Evolutionary conservation across 768 basidiomycete species (phyloP), one percentile per base, ranked within the genome.

Genomic region (Sistotremastrum suecicum): DNA sequence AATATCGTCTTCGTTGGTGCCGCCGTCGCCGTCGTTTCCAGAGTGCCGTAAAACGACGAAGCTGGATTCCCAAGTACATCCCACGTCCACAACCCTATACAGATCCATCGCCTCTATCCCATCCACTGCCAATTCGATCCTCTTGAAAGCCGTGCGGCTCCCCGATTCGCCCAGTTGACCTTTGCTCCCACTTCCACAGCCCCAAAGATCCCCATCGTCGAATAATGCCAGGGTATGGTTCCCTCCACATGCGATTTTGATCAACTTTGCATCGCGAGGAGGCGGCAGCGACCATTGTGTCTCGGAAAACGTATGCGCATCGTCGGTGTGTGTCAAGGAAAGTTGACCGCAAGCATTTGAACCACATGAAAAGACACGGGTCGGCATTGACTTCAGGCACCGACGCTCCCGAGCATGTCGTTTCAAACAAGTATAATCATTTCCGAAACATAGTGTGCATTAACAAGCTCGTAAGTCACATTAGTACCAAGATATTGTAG

Each of bases 161-260:
- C 28, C 42, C 44, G 37, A 54, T 42, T 45, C 51, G 4, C 86
- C 87, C 1, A 92, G 74, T 53, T 94, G 91, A 0, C 86, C 84
- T 43, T 60, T 63, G 1, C 65, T 57, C 20, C 81, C 80, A 46
- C 83, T 80, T 3, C 91, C 91, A 46, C 75, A 75, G 0, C 78
- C 86, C 76, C 84, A 87, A 4, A 91, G 58, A 43, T 74, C 69
- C 8, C 57, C 58, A n/a, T 51, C 48, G 5, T 60, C 55, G 9
- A 85, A 58, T 8, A 94, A 68, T 5, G 78, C 57, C 0, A 94
- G 59, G 0, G 89, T 80, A 55, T 94, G 90, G 50, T 86, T 88
- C 2, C 85, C 80, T 1, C 90, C 83, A 41, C 72, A 72, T 1
- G 72, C 74, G 51, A 94, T 58, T 20, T 75, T 60, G 5, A 71